Conservation (phyloP, 2,329 filamentous ascomycete species). For the Drechslerella dactyloides region DNA sequence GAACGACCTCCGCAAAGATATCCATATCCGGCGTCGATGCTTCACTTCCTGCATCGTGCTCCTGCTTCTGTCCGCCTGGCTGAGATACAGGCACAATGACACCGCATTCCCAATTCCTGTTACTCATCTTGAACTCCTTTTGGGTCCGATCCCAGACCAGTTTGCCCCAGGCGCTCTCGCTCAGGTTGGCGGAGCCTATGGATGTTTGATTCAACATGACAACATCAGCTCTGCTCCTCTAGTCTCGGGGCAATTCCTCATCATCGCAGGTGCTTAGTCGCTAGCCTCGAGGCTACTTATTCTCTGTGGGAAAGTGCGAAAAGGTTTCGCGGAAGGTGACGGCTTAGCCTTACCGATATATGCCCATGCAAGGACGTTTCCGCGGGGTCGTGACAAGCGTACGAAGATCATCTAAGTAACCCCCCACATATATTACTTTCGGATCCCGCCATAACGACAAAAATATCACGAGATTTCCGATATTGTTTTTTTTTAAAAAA, state of each 20-base stretch:
- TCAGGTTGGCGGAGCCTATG: conserved; percentile 87
- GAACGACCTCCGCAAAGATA: conserved; percentile 34
- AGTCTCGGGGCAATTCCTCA: too few species aligned
- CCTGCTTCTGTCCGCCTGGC: conserved; percentile 28
- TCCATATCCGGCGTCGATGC: conserved; percentile 38
- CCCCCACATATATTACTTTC: conserved; percentile 9
- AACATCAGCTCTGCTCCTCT: conserved; percentile 58
- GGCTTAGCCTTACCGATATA: conserved; percentile 43
- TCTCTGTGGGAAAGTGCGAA: conserved; percentile 14
- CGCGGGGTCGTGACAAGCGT: conserved; percentile 34
- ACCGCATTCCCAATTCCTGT: conserved; percentile 95
- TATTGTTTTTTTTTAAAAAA: neutral
- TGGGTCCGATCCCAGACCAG: conserved; percentile 72
- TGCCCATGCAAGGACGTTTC: conserved; percentile 33
- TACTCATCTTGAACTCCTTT: conserved; percentile 75
- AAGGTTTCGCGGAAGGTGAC: conserved; percentile 14
- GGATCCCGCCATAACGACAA: neutral
- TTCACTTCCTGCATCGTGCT: conserved; percentile 6
- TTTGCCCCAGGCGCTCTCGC: conserved; percentile 90
- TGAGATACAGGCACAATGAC: conserved; percentile 71
- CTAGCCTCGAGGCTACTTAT: too few species aligned
- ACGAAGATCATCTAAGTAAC: conserved; percentile 50
- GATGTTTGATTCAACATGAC: conserved; percentile 71
- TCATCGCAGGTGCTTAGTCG: too few species aligned
- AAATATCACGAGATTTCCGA: neutral